Evolutionary conservation across 805 yeast species (phyloP).

Genomic region (Yamadazyma olivae): DNA sequence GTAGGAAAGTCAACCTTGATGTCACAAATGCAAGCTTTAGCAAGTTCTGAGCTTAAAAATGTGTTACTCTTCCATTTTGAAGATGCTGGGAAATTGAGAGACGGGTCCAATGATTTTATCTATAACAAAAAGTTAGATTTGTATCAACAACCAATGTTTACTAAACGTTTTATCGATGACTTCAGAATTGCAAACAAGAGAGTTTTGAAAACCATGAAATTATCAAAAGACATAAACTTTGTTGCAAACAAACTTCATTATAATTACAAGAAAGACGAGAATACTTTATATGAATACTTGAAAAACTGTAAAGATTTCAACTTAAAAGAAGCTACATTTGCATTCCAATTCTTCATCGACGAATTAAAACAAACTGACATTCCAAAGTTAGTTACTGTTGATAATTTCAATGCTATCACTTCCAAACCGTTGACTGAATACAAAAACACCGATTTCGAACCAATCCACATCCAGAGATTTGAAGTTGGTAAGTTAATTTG

Average conservation of each 20-base stretch:
- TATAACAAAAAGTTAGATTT: slow-evolving; percentile 44
- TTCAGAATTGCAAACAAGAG: slow-evolving; percentile 32
- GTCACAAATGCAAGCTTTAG: slow-evolving; percentile 65
- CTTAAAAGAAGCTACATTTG: slow-evolving; percentile 35
- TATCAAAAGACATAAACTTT: slow-evolving; percentile 33
- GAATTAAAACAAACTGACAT: slow-evolving; percentile 45
- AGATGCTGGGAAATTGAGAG: slow-evolving; percentile 55
- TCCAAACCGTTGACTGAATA: slow-evolving; percentile 57
- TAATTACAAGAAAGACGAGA: slow-evolving; percentile 29
- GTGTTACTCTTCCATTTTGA: slow-evolving; percentile 62
- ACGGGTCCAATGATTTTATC: slow-evolving; percentile 71
- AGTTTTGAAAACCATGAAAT: slow-evolving; percentile 30
- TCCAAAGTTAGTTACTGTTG: slow-evolving; percentile 70
- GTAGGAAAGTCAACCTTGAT: slow-evolving; percentile 75
- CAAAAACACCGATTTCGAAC: slow-evolving; percentile 51
- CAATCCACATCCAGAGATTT: slow-evolving; percentile 57
- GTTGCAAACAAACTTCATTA: slow-evolving; percentile 28
- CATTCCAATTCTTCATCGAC: slow-evolving; percentile 51
- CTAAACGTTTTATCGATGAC: slow-evolving; percentile 57
- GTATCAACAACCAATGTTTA: slow-evolving; percentile 78
- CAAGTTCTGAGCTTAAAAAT: slow-evolving; percentile 27
- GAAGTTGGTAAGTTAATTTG: slow-evolving; percentile 61
- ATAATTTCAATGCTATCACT: slow-evolving; percentile 65
- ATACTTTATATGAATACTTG: slow-evolving; percentile 45
- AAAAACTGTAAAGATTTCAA: slow-evolving; percentile 37